Evolutionary conservation across 2,329 filamentous ascomycete species (phyloP).

Genomic region (Aureobasidium lini): DNA sequence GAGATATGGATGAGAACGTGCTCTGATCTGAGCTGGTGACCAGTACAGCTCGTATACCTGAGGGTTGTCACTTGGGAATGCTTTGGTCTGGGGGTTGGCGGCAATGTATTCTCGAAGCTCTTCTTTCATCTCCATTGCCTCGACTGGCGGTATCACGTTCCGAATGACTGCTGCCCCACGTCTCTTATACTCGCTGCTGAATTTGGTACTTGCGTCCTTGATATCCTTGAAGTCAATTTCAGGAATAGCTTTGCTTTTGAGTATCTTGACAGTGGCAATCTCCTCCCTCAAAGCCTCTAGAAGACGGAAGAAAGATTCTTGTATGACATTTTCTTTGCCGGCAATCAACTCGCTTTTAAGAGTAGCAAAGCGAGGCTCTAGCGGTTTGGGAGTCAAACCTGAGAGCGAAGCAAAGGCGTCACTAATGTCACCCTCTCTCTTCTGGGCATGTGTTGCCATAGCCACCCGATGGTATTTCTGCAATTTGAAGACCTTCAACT

Average conservation of each 20-base stretch:
- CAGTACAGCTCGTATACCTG: conserved; percentile 46
- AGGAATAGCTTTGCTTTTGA: conserved; percentile 35
- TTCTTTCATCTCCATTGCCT: conserved; percentile 39
- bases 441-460: conserved; percentile 41
- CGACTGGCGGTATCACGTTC: conserved; percentile 35
- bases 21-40: conserved; percentile 40
- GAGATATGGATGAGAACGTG: conserved; percentile 39
- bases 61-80: conserved; percentile 40
- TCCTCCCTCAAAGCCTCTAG: conserved; percentile 37
- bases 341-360: conserved; percentile 38
- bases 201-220: conserved; percentile 43
- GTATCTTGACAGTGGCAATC: conserved; percentile 36
- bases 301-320: conserved; percentile 38
- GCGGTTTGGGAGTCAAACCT: conserved; percentile 35
- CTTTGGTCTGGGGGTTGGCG: conserved; percentile 39
- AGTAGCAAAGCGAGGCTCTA: conserved; percentile 37
- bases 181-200: conserved; percentile 51
- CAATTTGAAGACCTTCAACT: neutral
- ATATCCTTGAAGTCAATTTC: conserved; percentile 42
- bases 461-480: neutral
- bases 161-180: conserved; percentile 45
- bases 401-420: conserved; percentile 43
- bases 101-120: conserved; percentile 38
- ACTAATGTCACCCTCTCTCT: conserved; percentile 42
- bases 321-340: conserved; percentile 40